These are phyloP conservation scores for Suillus subluteus DNA, from an alignment of 768 basidiomycete species.

Conservation along the genomic window DNA sequence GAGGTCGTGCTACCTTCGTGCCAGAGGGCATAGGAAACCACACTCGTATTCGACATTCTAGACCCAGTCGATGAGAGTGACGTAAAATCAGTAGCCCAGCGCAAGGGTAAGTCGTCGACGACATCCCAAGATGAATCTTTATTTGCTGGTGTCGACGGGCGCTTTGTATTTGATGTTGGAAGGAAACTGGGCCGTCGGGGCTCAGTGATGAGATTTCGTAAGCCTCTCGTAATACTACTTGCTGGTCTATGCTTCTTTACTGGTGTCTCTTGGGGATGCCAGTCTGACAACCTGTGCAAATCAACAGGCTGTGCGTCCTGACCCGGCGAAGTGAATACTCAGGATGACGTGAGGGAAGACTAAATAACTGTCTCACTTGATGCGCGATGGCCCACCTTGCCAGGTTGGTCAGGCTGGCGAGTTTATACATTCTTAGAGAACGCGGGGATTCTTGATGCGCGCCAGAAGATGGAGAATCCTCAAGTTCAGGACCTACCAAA, in stretches of 20 bases:
- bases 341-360: conserved; percentile 15
- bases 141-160: conserved; percentile 34
- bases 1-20: conserved; percentile 52
- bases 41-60: conserved; percentile 57
- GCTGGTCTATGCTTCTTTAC: conserved; percentile 54
- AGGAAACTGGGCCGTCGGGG: conserved; percentile 36
- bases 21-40: conserved; percentile 73
- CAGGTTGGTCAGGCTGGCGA: conserved; percentile 72
- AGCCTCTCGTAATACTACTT: conserved; percentile 61
- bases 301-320: conserved; percentile 67
- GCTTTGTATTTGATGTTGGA: conserved; percentile 31
- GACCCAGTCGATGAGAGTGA: conserved; percentile 73
- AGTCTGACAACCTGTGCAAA: conserved; percentile 52
- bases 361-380: conserved; percentile 48
- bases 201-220: conserved; percentile 62
- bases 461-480: conserved; percentile 39
- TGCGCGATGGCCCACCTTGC: conserved; percentile 75
- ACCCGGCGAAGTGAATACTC: not conserved
- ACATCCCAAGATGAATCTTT: conserved; percentile 71
- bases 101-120: conserved; percentile 70
- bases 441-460: conserved; percentile 61
- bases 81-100: conserved; percentile 89
- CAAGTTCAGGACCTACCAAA: conserved; percentile 67
- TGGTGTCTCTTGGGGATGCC: conserved; percentile 52
- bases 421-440: conserved; percentile 80